Evolutionary conservation across 2,329 filamentous ascomycete species (phyloP).

Genomic region (Erysiphe neolycopersici): DNA sequence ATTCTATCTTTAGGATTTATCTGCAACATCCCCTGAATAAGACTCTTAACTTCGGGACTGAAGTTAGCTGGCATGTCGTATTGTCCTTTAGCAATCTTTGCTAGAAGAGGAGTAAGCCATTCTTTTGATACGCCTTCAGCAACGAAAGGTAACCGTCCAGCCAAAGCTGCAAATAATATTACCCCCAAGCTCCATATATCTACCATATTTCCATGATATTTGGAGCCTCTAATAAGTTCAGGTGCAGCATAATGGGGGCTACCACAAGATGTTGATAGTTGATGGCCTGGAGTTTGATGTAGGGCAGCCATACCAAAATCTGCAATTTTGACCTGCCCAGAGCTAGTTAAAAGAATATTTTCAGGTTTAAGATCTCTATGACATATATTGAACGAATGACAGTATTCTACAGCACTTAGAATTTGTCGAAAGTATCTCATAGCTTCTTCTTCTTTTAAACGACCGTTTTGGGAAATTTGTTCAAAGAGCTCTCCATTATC

Average conservation of each 20-base stretch:
- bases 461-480: slow-evolving; percentile 49
- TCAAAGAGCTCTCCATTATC: slow-evolving; percentile 47
- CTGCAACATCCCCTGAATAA: slow-evolving; percentile 57
- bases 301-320: slow-evolving; percentile 97
- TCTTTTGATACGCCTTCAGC: slow-evolving; percentile 8
- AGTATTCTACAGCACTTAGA: slow-evolving; percentile 74
- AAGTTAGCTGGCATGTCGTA: slow-evolving; percentile 37
- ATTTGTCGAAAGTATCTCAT: slow-evolving; percentile 81
- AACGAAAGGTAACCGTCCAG: slow-evolving; percentile 63
- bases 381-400: slow-evolving; percentile 82
- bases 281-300: slow-evolving; percentile 50
- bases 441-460: slow-evolving; percentile 54
- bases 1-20: slow-evolving; percentile 57
- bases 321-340: slow-evolving; percentile 67
- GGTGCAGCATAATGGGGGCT: slow-evolving; percentile 94
- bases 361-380: slow-evolving; percentile 93
- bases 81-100: slow-evolving; percentile 28
- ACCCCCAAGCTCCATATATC: slow-evolving; percentile 92
- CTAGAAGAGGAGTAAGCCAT: slow-evolving; percentile 31
- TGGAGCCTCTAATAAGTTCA: slow-evolving; percentile 52
- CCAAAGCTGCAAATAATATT: slow-evolving; percentile 68
- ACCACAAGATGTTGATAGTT: slow-evolving; percentile 71
- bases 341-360: slow-evolving; percentile 65
- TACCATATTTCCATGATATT: slow-evolving; percentile 61
- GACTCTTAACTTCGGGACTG: slow-evolving; percentile 41